Base-by-base conservation (phyloP, 2,329 filamentous ascomycete genomes). In the Alternaria sp. region DNA sequence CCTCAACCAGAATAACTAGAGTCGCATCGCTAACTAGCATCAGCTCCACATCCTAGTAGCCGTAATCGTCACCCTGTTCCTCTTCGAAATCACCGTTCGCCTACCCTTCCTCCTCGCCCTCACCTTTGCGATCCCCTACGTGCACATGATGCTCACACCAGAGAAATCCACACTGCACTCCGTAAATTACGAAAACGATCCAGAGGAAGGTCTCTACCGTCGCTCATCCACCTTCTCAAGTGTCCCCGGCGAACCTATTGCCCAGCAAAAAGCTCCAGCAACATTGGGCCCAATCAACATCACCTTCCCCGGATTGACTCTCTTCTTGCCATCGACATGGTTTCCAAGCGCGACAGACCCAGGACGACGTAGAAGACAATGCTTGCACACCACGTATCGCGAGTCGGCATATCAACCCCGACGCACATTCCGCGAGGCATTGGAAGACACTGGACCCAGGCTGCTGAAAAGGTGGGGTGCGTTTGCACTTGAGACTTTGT, bases 341-440 rank as follows among this genome's bases (percentile, higher is more conserved):
- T 44, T 55, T 26, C 33, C 53, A 28, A 21, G 25, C 7, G 44
- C 43, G 12, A 47, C 21, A 20, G 55, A 49, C 15, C 1, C 12
- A 3, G 11, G 12, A 21, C 20, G 14, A 4, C 2, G 4, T 6
- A 57, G n/a, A n/a, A 37, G 28, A 23, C 10, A 8, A 23, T 6
- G 20, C 10, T 20, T 58, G 8, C 46, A 59, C 14, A 30, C 33
- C n/a, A 44, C 23, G 12, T 53, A 44, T 2, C 14, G 26, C 21
- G 37, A 59, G 21, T 18, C 47, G 2, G 2, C 23, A 6, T 59
- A 44, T 10, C 56, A 23, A 18, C 56, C 56, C 14, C 30, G 18
- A 9, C 56, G 57, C 14, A 59, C 47, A 7, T 59, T 53, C 21
- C 18, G 14, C 25, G 57, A 59, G 41, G 49, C 58, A 4, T 21